phyloP scores from a whole-genome alignment of 1,284 basidiomycete species.

The Malassezia globosa region DNA sequence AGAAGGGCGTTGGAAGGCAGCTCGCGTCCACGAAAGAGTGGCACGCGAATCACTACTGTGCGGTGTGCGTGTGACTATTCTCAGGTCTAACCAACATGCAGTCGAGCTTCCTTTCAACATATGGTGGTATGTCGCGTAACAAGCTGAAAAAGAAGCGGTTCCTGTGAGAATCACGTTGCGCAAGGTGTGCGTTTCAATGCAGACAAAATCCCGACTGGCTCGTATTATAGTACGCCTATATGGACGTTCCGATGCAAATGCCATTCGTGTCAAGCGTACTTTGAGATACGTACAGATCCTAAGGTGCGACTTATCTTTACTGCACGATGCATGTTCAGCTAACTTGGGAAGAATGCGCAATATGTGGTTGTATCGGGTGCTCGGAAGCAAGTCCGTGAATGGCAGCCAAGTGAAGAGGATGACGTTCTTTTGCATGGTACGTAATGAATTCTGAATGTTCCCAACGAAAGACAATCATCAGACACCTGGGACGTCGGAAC shows the following conservation, averaged over 20 bases:
- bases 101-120: slow-evolving; percentile 77
- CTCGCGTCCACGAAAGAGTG: slow-evolving; percentile 45
- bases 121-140: slow-evolving; percentile 63
- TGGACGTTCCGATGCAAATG: slow-evolving; percentile 94
- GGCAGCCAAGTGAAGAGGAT: slow-evolving; percentile 90
- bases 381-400: slow-evolving; percentile 78
- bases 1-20: slow-evolving; percentile 10
- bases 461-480: background rate
- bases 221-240: slow-evolving; percentile 86
- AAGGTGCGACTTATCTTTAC: slow-evolving; percentile 52
- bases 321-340: too few species aligned
- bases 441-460: too few species aligned
- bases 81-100: slow-evolving; percentile 3
- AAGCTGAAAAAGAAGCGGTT: background rate
- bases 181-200: slow-evolving; percentile 71
- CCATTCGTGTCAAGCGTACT: slow-evolving; percentile 80
- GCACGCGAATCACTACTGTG: slow-evolving; percentile 47
- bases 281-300: slow-evolving; percentile 94
- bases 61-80: slow-evolving; percentile 50
- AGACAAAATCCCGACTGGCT: slow-evolving; percentile 91
- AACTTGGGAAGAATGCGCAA: slow-evolving; percentile 85
- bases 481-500: slow-evolving; percentile 30
- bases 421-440: slow-evolving; percentile 75
- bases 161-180: slow-evolving; percentile 22
- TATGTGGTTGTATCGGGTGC: slow-evolving; percentile 88